These are phyloP conservation scores for Porphyrellus cyaneotinctus DNA, from an alignment of 768 basidiomycete species.

Conservation along the genomic window DNA sequence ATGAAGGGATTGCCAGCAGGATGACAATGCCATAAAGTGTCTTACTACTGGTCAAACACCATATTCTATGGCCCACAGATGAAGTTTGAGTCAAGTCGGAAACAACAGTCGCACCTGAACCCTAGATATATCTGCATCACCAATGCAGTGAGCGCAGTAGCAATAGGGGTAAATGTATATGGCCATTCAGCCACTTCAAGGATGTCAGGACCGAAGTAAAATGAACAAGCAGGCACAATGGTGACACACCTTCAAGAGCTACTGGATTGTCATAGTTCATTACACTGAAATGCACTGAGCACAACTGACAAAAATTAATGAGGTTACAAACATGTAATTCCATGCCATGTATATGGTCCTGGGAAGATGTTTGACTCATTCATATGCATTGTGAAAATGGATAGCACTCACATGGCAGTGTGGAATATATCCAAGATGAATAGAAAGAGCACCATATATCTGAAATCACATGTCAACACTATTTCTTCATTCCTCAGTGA, in stretches of 20 bases:
- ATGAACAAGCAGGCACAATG: too few relatives aligned
- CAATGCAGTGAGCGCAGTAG: conserved; percentile 43
- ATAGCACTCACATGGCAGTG: conserved; percentile 13
- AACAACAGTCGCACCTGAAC: conserved; percentile 33
- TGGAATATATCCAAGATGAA: conserved; percentile 21
- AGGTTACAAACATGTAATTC: conserved; percentile 12
- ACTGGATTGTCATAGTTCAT: conserved; percentile 14
- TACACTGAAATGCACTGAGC: conserved; percentile 4
- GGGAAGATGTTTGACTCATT: neutral
- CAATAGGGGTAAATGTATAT: conserved; percentile 47
- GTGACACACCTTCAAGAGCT: conserved; percentile 1
- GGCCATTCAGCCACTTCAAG: conserved; percentile 43
- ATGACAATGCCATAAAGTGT: conserved; percentile 34
- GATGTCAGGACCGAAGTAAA: neutral
- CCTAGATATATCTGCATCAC: conserved; percentile 49
- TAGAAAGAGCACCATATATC: conserved; percentile 16
- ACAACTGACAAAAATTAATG: neutral
- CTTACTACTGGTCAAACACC: conserved; percentile 9
- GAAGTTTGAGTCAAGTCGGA: neutral
- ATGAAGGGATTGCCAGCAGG: conserved; percentile 36
- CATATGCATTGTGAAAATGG: too few relatives aligned
- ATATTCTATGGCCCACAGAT: conserved; percentile 6
- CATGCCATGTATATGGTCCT: conserved; percentile 21
- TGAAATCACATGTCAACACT: neutral
- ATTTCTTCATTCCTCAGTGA: neutral